Conservation (phyloP, 2,329 filamentous ascomycete genomes). For the Cadophora sp. region DNA sequence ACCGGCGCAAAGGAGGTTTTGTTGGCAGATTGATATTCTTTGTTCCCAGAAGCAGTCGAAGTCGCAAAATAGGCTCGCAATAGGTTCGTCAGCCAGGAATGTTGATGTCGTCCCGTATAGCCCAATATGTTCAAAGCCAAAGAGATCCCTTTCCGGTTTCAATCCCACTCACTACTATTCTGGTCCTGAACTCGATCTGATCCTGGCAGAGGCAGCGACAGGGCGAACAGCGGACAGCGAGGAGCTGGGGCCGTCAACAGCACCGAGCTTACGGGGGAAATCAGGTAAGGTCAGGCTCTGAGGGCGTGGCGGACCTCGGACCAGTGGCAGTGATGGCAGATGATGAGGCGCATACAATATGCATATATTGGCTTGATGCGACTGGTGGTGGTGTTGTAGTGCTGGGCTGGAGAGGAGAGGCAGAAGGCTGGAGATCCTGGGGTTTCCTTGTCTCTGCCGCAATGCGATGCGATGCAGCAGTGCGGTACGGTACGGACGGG, state of each 20-base stretch:
- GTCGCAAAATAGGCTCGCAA: background rate
- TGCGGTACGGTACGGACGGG: too few species aligned
- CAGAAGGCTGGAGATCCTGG: too few species aligned
- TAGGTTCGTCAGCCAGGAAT: background rate
- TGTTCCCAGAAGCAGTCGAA: background rate
- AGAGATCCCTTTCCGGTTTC: conserved; percentile 6
- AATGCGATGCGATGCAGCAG: background rate
- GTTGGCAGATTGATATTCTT: background rate
- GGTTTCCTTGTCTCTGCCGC: background rate
- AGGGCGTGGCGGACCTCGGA: conserved; percentile 15
- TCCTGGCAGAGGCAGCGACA: background rate
- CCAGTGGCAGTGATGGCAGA: conserved; percentile 16
- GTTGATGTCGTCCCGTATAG: background rate
- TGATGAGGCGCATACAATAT: conserved; percentile 6
- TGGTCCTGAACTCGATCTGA: conserved; percentile 3
- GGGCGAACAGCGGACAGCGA: too few species aligned
- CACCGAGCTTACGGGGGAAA: conserved; percentile 22
- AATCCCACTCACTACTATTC: conserved; percentile 9
- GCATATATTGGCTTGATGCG: conserved; percentile 19
- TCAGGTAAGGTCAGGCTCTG: background rate
- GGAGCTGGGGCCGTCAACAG: conserved; percentile 21
- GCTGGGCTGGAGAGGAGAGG: too few species aligned
- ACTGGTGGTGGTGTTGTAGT: background rate
- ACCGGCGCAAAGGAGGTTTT: background rate
- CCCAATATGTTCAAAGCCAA: background rate